These are phyloP conservation scores for Yamadazyma songkhlaensis DNA, from an alignment of 1,139 yeast genomes.

Conservation along the genomic window DNA sequence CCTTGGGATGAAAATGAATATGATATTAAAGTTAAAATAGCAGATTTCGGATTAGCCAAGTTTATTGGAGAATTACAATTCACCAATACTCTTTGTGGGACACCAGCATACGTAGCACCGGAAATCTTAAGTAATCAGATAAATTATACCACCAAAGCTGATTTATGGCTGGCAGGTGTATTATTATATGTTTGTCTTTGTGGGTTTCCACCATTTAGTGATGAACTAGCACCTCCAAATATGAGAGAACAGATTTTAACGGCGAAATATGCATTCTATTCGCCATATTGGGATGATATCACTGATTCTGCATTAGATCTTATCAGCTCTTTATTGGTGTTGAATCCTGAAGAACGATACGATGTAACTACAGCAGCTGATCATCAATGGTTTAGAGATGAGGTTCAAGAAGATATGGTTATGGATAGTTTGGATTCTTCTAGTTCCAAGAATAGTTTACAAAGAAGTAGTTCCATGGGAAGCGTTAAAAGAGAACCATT, in stretches of 20 bases:
- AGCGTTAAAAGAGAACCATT: constrained; percentile 14
- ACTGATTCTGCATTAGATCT: constrained; percentile 63
- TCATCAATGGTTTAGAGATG: constrained; percentile 55
- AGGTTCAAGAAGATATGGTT: background rate
- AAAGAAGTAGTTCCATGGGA: constrained; percentile 13
- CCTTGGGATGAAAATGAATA: constrained; percentile 69
- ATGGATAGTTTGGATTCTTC: background rate
- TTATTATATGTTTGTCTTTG: constrained; percentile 72
- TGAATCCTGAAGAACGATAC: constrained; percentile 53
- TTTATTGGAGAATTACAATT: constrained; percentile 74
- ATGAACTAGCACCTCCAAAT: constrained; percentile 74
- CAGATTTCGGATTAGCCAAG: constrained; percentile 80
- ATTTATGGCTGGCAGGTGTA: constrained; percentile 81
- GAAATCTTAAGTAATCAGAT: constrained; percentile 56
- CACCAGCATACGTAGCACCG: constrained; percentile 84
- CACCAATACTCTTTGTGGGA: constrained; percentile 77
- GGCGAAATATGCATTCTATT: constrained; percentile 69
- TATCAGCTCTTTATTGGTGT: constrained; percentile 57
- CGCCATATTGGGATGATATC: constrained; percentile 78
- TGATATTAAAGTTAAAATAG: constrained; percentile 67
- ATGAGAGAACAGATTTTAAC: constrained; percentile 71
- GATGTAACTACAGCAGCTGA: constrained; percentile 48
- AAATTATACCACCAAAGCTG: constrained; percentile 68
- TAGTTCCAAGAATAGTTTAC: background rate
- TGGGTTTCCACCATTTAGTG: constrained; percentile 85